Evolutionary conservation across 768 basidiomycete genomes (phyloP).

Genomic region (Gymnopilus dilepis): DNA sequence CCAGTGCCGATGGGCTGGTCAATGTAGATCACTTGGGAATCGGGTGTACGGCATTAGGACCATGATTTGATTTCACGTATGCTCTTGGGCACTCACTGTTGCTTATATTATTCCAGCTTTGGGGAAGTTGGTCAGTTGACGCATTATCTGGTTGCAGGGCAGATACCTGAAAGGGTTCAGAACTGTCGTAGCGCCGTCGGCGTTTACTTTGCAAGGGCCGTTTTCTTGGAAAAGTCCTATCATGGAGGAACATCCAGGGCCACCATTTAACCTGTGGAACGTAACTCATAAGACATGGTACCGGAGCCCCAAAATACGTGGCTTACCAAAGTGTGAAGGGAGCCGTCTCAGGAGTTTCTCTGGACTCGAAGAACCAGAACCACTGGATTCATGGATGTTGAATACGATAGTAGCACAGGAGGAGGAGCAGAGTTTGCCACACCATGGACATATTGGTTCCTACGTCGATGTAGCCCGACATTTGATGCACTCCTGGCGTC

Average conservation of each 20-base stretch:
- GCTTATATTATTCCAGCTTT: slow-evolving; percentile 70
- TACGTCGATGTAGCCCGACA: slow-evolving; percentile 67
- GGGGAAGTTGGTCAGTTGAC: neutral
- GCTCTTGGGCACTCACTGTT: slow-evolving; percentile 51
- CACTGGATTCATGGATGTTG: slow-evolving; percentile 42
- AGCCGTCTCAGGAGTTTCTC: slow-evolving; percentile 61
- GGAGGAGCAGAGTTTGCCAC: neutral
- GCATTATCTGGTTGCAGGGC: neutral
- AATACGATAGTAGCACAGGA: neutral
- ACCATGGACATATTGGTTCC: slow-evolving; percentile 66
- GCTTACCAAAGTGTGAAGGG: slow-evolving; percentile 68
- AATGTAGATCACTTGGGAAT: slow-evolving; percentile 63
- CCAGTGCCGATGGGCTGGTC: slow-evolving; percentile 73
- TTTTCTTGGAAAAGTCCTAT: slow-evolving; percentile 76
- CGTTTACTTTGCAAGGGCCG: slow-evolving; percentile 67
- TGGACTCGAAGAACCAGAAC: slow-evolving; percentile 79
- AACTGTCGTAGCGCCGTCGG: slow-evolving; percentile 54
- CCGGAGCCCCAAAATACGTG: too few relatives aligned
- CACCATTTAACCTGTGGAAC: slow-evolving; percentile 56
- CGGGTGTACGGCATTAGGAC: too few relatives aligned
- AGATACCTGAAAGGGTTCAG: slow-evolving; percentile 64
- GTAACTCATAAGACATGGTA: neutral
- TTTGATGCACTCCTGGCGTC: slow-evolving; percentile 61
- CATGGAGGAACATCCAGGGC: slow-evolving; percentile 67
- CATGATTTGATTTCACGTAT: too few relatives aligned